Percentiles rank a stretch among this genome's conserved stretches.
Conservation (phyloP, 2,329 filamentous ascomycete genomes). For the Monosporascus sp. region DNA sequence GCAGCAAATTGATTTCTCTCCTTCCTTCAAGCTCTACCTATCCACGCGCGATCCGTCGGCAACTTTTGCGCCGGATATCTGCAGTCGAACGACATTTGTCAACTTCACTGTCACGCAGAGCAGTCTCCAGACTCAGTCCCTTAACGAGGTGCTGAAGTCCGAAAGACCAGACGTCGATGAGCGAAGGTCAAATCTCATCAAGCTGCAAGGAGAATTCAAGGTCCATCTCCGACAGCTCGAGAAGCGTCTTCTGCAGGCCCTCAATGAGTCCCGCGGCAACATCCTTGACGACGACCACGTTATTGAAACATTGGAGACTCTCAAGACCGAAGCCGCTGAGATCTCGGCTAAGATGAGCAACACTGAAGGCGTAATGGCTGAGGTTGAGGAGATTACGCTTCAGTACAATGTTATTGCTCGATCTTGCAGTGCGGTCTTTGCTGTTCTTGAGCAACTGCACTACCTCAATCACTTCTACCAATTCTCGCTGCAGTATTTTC, state of each 20-base stretch:
- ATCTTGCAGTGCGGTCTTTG: conserved; percentile 95
- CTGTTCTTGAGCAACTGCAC: conserved; percentile 92
- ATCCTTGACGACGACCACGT: conserved; percentile 98
- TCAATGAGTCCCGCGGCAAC: conserved; percentile 96
- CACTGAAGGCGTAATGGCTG: conserved; percentile 95
- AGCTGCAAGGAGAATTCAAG: conserved; percentile 98
- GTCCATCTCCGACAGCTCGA: conserved; percentile 94
- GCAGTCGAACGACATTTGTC: conserved; percentile 97
- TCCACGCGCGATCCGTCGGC: conserved; percentile 95
- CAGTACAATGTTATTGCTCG: conserved; percentile 91
- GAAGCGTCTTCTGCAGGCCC: conserved; percentile 85
- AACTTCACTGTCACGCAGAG: conserved; percentile 99
- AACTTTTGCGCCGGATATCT: conserved; percentile 91
- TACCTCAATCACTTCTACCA: conserved; percentile 99
- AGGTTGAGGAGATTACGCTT: conserved; percentile 91
- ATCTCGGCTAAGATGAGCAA: conserved; percentile 95
- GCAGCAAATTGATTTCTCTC: conserved; percentile 98
- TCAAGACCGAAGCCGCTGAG: conserved; percentile 95
- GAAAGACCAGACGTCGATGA: conserved; percentile 97
- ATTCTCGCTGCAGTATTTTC: conserved; percentile 96
- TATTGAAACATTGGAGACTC: conserved; percentile 92
- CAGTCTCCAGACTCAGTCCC: conserved; percentile 94
- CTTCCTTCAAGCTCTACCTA: conserved; percentile 89
- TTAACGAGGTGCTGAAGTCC: conserved; percentile 95
- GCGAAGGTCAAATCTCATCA: conserved; percentile 93